Evolutionary conservation across 164 flowering plant species (phyloP), one percentile per base, ranked within the genome.

Genomic region (Magnolia officinalis): DNA sequence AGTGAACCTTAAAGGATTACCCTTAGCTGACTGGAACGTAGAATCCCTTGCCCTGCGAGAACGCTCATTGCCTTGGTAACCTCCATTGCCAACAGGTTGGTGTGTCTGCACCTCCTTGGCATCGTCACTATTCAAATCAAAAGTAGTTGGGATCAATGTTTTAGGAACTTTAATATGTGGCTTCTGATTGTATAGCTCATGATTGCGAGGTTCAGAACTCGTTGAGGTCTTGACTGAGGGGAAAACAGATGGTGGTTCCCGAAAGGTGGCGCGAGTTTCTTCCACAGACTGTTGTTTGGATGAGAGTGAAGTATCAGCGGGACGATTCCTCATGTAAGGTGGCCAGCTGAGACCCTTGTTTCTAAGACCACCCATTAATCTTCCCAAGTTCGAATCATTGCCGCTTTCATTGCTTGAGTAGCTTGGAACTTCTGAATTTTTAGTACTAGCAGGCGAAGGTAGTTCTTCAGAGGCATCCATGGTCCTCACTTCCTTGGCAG

Each of bases 331-430:
- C 2, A 29, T 59, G 78, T 87, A 92, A 69, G 89, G 89, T 51
- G 90, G 94, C 64, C 19, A 82, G 64, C 37, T 83, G 70, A 76
- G 72, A 61, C 85, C 87, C 81, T 91, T 93, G 78, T 95, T 90
- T 58, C 92, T 80, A 65, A 87, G 74, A 71, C 97, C 98, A 81
- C 98, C 98, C 0, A 78, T 86, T 75, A 93, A 79, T 16, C n/a
- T 81, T 64, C 89, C 92, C 19, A 88, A 83, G 23, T 80, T 90
- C 73, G 90, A 74, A 64, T 76, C 86, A 5, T 70, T 77, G 24
- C 72, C 86, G 68, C 74, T 79, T 51, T 80, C 91, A 9, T 68
- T 37, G 74, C 74, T 80, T 2, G 82, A 72, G 59, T 72, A 72
- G 71, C 65, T 55, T 11, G 66, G 21, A 77, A 75, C 1, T 58